Evolutionary conservation across 192 early-diverging fungal species (phyloP).

Genomic region (Coemansia javaensis): DNA sequence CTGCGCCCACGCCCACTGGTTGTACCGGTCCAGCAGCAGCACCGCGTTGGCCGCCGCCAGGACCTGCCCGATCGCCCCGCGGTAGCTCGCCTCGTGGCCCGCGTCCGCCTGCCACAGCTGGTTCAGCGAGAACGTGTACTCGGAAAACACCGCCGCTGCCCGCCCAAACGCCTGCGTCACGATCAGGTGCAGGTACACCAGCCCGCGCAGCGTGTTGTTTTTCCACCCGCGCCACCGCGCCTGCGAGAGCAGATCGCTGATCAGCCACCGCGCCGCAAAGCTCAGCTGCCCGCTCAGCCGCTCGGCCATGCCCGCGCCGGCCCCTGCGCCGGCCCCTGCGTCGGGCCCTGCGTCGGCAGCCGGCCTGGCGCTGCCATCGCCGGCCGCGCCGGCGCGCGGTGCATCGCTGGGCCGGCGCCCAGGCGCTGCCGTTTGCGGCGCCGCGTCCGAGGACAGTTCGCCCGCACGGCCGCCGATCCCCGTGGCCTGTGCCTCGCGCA

Average conservation of each 20-base stretch:
- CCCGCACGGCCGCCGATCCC: constrained; percentile 15
- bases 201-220: constrained; percentile 39
- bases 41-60: constrained; percentile 28
- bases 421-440: too few species aligned
- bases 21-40: constrained; percentile 37
- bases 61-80: constrained; percentile 38
- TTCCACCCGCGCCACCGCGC: constrained; percentile 47
- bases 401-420: constrained; percentile 2
- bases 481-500: constrained; percentile 42
- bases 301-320: too few species aligned
- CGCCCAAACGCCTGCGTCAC: constrained; percentile 39
- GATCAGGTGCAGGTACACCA: constrained; percentile 47
- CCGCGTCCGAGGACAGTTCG: too few species aligned
- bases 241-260: constrained; percentile 47
- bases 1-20: constrained; percentile 49
- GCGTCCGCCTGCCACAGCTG: constrained; percentile 44
- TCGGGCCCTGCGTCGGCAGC: too few species aligned
- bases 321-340: too few species aligned
- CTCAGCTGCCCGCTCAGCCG: constrained; percentile 43
- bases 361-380: background rate
- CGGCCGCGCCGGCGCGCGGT: background rate
- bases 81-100: constrained; percentile 18
- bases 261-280: constrained; percentile 47
- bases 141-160: constrained; percentile 39
- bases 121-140: constrained; percentile 51